Percentiles rank a stretch among this genome's conserved stretches.
Evolutionary conservation across 805 yeast species (phyloP).

Genomic region (Saccharomycopsis fibuligera): DNA sequence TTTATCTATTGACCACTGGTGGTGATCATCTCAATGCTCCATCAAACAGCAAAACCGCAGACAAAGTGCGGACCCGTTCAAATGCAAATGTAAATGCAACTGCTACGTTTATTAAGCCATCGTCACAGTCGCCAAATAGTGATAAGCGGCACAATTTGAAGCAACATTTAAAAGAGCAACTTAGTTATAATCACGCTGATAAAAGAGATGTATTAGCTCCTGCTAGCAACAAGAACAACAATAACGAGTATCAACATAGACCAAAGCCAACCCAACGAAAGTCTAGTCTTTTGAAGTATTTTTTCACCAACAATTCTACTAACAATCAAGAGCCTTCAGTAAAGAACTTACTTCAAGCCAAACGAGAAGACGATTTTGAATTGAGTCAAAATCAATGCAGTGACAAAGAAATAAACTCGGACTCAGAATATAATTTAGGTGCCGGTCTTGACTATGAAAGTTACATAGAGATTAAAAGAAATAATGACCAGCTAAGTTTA

Average conservation of each 20-base stretch:
- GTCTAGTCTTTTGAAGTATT: constrained; percentile 1
- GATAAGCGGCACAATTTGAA: constrained; percentile 1
- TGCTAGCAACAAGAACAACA: not conserved
- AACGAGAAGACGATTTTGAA: not conserved
- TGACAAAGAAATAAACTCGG: not conserved
- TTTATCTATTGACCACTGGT: constrained; percentile 15
- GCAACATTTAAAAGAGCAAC: constrained; percentile 13
- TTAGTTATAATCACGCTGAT: not conserved
- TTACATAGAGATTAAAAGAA: constrained; percentile 9
- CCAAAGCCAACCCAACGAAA: not conserved
- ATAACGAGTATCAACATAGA: not conserved
- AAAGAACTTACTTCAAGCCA: not conserved
- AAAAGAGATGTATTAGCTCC: not conserved
- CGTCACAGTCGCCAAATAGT: not conserved
- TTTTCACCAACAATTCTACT: not conserved
- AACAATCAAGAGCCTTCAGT: not conserved
- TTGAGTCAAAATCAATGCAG: not conserved
- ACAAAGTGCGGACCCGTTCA: not conserved
- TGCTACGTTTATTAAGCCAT: too few relatives aligned
- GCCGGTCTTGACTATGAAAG: constrained; percentile 9
- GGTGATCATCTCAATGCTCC: constrained; percentile 8
- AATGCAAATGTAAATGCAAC: too few relatives aligned
- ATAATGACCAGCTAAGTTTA: not conserved
- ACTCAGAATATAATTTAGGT: not conserved
- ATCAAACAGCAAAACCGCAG: not conserved